Evolutionary conservation across 1,139 yeast genomes (phyloP), one percentile per base, ranked within the genome.

Genomic region (Candida sanyaensis): DNA sequence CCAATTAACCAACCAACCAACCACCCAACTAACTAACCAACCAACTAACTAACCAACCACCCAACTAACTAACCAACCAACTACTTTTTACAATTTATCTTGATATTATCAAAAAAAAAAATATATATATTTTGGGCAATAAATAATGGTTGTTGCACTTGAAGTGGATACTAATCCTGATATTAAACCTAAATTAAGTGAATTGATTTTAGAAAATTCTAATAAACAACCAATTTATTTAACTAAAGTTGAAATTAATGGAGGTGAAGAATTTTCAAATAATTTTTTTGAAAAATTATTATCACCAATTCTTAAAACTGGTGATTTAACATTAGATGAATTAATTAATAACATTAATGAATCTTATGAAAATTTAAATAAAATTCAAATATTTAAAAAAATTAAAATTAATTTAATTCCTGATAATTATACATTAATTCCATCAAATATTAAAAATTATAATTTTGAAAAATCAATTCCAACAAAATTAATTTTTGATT

Each of bases 191-290:
- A 60, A 64, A 47, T 52, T 72, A 41, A 52, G 66, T 38, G 61
- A 71, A 23, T 75, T 71, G 44, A 55, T 72, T 30, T 57, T 74
- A 47, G 56, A 55, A 21, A 58, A 64, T 39, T 66, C 77, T 37
- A 56, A 62, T 2, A 56, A 73, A 2, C 75, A 68, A 51, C 82
- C 83, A 2, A 66, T 80, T 30, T 73, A 68, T 50, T 64, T 80
- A 42, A 68, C 78, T 11, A 58, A 68, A 41, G 71, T 80, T 28
- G 79, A 78, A 47, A 76, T 80, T 37, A 59, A 57, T 44, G 84
- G 84, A 6, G 83, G 81, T 12, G 80, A 77, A 41, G 61, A 68
- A 6, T 78, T 79, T 56, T 68, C 79, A 41, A 63, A 67, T 45
- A 69, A 70, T 39, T 80, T 79, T 58, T 78, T 77, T 63, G 60